Percentiles rank a stretch among this genome's conserved stretches.
These are phyloP conservation scores for Quercus gilva DNA, from an alignment of 306 rosid species.

Conservation along the genomic window DNA sequence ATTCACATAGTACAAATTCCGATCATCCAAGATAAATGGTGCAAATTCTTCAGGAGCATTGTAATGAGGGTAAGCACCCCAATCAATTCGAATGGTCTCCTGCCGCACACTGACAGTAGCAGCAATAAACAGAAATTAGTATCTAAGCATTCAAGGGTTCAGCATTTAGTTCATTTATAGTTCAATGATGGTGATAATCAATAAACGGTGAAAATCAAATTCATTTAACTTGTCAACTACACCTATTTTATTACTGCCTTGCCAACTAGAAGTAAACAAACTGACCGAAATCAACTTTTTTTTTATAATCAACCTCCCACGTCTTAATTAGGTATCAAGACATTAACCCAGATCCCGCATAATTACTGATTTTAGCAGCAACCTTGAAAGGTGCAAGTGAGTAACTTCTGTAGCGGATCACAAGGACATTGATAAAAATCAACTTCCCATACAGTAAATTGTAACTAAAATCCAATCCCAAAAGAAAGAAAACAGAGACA, in stretches of 20 bases:
- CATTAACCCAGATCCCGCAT: not conserved
- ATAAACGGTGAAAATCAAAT: not conserved
- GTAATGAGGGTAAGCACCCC: conserved; percentile 93
- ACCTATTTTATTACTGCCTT: conserved; percentile 8
- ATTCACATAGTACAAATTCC: conserved; percentile 81
- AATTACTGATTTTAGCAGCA: not conserved
- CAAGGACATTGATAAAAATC: not conserved
- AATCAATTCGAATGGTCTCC: conserved; percentile 71
- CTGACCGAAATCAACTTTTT: not conserved
- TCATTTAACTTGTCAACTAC: not conserved
- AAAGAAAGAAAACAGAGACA: not conserved
- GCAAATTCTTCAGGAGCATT: conserved; percentile 86
- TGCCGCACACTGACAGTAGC: conserved; percentile 48
- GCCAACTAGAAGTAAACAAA: not conserved
- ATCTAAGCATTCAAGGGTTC: not conserved
- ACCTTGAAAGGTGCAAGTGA: not conserved
- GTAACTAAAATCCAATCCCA: not conserved
- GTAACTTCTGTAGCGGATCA: not conserved
- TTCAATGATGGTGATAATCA: not conserved
- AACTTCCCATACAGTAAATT: not conserved
- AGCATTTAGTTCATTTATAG: not conserved
- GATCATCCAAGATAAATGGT: conserved; percentile 74
- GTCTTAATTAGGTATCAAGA: not conserved
- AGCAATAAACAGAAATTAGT: conserved; percentile 18
- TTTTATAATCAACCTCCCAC: not conserved